Base-by-base conservation (phyloP, 2,329 filamentous ascomycete genomes). In the Fusarium falciforme region DNA sequence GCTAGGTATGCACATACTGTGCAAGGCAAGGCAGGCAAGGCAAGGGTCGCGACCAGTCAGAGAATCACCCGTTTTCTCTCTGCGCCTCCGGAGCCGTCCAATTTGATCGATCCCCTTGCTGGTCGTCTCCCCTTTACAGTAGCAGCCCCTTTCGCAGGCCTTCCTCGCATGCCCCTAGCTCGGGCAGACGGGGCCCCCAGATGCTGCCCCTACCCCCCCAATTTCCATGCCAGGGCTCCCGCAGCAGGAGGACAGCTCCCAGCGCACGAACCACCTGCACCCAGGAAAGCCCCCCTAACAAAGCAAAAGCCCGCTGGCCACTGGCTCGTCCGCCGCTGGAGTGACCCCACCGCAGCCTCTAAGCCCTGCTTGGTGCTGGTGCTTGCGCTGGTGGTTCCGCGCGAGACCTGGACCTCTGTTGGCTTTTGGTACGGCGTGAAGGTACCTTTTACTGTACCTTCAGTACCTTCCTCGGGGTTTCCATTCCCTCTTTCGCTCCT, bases 141-240 rank as follows among this genome's bases (percentile, higher is more conserved):
- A 69, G 68, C 61, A 69, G 17, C 68, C 60, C 70, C 47, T 58
- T 73, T 61, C 44, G 68, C 52, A 66, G 54, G 47, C 47, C 47
- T 64, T 64, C 75, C 75, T 77, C 76, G 71, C 68, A 74, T 66
- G 65, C 60, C 57, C 58, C 44, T 36, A 59, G 55, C 29, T 49
- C 52, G 52, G 52, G 52, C 52, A 59, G 61, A 75, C 71, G 49
- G 63, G 69, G 68, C 10, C 47, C 66, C 75, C 75, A 74, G 70
- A 73, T 71, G 62, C 66, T 63, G 35, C 54, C 63, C 68, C 67
- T 61, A 29, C 68, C 61, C 60, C 60, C 76, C 76, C 76, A 76
- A 76, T 75, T 78, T 75, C 75, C 69, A 77, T 75, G 73, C 75
- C 75, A 78, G 74, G 75, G 71, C 76, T 76, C 75, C 74, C 76